These are phyloP conservation scores for Immersiella caudata DNA, from an alignment of 495 filamentous ascomycete species.

Conservation along the genomic window DNA sequence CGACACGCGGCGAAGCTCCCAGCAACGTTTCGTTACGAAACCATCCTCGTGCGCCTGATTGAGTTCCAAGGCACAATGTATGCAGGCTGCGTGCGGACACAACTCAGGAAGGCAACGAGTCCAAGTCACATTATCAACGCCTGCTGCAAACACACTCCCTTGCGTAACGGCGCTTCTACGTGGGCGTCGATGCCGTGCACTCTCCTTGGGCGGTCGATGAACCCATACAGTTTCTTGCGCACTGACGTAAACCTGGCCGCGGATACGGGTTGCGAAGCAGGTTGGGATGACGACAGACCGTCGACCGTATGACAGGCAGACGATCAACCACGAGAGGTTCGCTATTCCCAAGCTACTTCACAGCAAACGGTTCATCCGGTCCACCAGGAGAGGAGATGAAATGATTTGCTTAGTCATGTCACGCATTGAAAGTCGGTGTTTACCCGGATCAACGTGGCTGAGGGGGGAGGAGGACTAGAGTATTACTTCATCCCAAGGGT, in stretches of 20 bases:
- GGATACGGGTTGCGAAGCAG: background rate
- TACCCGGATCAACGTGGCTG: conserved; percentile 19
- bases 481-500: background rate
- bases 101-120: background rate
- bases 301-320: background rate
- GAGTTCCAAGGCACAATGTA: background rate
- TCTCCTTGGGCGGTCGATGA: background rate
- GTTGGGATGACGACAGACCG: background rate
- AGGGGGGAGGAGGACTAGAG: background rate
- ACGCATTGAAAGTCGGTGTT: background rate
- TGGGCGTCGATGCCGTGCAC: background rate
- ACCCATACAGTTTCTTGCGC: background rate
- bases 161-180: background rate
- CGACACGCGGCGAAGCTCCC: background rate
- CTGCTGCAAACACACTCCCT: background rate
- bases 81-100: background rate
- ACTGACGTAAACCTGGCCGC: background rate
- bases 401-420: conserved; percentile 1
- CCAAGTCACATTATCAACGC: background rate
- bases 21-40: background rate
- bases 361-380: background rate
- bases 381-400: background rate
- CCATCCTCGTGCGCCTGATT: too few species aligned
- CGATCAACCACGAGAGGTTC: background rate
- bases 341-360: background rate